These are phyloP conservation scores for Spathaspora gorwiae DNA, from an alignment of 805 yeast genomes.

Conservation along the genomic window DNA sequence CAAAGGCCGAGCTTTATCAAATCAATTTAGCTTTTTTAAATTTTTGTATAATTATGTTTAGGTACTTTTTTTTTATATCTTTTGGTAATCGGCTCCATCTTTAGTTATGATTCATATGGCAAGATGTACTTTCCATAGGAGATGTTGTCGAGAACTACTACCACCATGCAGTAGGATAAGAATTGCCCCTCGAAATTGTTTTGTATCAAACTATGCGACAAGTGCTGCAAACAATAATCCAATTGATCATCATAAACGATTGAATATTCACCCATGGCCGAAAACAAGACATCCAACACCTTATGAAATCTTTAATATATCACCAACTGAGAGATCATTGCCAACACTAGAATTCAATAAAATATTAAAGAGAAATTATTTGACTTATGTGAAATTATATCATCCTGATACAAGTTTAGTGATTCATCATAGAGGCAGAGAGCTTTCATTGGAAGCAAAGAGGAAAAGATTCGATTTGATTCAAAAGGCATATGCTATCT, in stretches of 20 bases:
- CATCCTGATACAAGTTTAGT: slow-evolving; percentile 63
- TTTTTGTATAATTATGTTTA: too few species aligned
- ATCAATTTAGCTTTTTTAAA: too few species aligned
- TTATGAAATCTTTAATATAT: slow-evolving; percentile 52
- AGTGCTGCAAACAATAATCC: slow-evolving; percentile 6
- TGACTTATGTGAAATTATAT: slow-evolving; percentile 57
- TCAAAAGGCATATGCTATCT: slow-evolving; percentile 35
- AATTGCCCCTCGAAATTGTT: too few species aligned
- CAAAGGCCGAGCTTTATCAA: too few species aligned
- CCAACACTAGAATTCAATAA: slow-evolving; percentile 51
- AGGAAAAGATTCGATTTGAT: slow-evolving; percentile 26
- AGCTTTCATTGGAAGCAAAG: slow-evolving; percentile 29
- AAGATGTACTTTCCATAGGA: too few species aligned
- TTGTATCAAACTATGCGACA: slow-evolving; percentile 13
- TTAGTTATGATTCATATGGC: too few species aligned
- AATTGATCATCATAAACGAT: slow-evolving; percentile 19
- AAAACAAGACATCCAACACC: slow-evolving; percentile 54
- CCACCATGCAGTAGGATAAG: too few species aligned
- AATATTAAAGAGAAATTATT: slow-evolving; percentile 31
- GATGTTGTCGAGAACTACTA: too few species aligned
- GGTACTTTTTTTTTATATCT: too few species aligned
- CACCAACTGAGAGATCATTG: slow-evolving; percentile 28
- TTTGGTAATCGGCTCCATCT: too few species aligned
- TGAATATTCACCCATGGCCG: slow-evolving; percentile 54
- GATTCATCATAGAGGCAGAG: slow-evolving; percentile 16